Evolutionary conservation across 352 stramenopile species (phyloP).

Genomic region (Aphanomyces euteiches): DNA sequence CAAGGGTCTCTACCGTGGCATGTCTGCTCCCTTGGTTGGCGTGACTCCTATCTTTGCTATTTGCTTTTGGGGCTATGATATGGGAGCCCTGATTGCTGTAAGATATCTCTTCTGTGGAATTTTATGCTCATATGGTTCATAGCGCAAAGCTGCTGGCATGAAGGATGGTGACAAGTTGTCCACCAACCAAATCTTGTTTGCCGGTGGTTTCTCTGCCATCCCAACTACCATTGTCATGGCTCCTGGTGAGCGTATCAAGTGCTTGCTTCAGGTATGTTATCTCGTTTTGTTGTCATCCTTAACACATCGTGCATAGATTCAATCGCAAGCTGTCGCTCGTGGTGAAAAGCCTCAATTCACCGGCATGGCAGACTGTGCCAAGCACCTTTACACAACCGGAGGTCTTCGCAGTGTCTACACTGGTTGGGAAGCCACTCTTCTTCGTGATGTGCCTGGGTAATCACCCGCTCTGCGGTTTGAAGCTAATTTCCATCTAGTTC

Average conservation of each 20-base stretch:
- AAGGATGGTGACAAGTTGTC: conserved; percentile 57
- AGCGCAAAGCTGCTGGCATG: conserved; percentile 64
- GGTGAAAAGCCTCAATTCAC: conserved; percentile 86
- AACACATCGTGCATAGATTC: conserved; percentile 56
- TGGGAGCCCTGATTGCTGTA: conserved; percentile 91
- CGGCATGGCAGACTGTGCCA: conserved; percentile 94
- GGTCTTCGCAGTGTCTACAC: conserved; percentile 93
- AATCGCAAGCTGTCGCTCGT: conserved; percentile 79
- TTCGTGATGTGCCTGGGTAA: conserved; percentile 92
- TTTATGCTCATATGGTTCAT: conserved; percentile 20
- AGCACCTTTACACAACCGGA: conserved; percentile 88
- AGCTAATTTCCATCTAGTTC: conserved; percentile 50
- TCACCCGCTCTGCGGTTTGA: conserved; percentile 33
- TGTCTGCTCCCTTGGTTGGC: conserved; percentile 93
- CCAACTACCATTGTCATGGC: conserved; percentile 90
- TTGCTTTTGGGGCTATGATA: conserved; percentile 97
- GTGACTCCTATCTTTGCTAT: conserved; percentile 96
- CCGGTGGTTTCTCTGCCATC: conserved; percentile 86
- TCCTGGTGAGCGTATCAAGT: conserved; percentile 96
- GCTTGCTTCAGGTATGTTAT: conserved; percentile 68
- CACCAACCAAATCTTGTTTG: conserved; percentile 86
- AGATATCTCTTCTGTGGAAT: conserved; percentile 22
- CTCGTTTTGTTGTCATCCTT: not conserved
- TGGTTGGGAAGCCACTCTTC: conserved; percentile 91
- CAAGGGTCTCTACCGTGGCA: conserved; percentile 90